Evolutionary conservation across 1,284 basidiomycete genomes (phyloP).

Genomic region (Amylostereum areolatum): DNA sequence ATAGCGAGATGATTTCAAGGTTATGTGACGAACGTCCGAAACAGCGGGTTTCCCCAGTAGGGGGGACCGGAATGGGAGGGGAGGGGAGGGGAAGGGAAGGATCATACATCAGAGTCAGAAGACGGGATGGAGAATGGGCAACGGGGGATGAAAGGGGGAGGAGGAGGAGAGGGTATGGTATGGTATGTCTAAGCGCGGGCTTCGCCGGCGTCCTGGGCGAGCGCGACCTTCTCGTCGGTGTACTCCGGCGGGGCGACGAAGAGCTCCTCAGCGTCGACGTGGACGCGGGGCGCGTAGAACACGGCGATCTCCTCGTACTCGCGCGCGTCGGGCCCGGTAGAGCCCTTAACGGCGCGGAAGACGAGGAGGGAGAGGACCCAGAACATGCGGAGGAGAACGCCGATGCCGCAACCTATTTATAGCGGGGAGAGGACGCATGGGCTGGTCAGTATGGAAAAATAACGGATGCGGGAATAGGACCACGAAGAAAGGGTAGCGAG

Average conservation of each 20-base stretch:
- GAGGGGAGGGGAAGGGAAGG: too few relatives aligned
- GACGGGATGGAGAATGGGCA: too few relatives aligned
- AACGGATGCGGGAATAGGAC: too few relatives aligned
- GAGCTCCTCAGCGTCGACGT: not conserved
- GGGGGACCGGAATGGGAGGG: too few relatives aligned
- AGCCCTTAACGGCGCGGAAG: constrained; percentile 38
- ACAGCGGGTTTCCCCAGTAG: too few relatives aligned
- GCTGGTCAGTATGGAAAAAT: not conserved
- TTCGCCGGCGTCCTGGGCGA: not conserved
- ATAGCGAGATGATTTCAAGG: too few relatives aligned
- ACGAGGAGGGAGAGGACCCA: constrained; percentile 61
- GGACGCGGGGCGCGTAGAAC: not conserved
- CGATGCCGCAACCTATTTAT: constrained; percentile 63
- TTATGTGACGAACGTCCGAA: too few relatives aligned
- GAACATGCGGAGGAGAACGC: constrained; percentile 71
- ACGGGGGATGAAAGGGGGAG: too few relatives aligned
- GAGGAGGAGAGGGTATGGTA: not conserved
- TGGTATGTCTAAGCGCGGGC: not conserved
- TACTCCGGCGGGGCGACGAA: constrained; percentile 1
- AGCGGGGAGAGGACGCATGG: not conserved
- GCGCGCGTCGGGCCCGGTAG: not conserved
- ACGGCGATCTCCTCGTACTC: constrained; percentile 1
- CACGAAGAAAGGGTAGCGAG: too few relatives aligned
- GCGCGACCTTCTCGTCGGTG: not conserved
- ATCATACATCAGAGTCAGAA: too few relatives aligned